A percentile compares a stretch with the other conserved stretches of the same genome.
Conservation (phyloP, 2,329 filamentous ascomycete species). For the Exophiala oligosperma region DNA sequence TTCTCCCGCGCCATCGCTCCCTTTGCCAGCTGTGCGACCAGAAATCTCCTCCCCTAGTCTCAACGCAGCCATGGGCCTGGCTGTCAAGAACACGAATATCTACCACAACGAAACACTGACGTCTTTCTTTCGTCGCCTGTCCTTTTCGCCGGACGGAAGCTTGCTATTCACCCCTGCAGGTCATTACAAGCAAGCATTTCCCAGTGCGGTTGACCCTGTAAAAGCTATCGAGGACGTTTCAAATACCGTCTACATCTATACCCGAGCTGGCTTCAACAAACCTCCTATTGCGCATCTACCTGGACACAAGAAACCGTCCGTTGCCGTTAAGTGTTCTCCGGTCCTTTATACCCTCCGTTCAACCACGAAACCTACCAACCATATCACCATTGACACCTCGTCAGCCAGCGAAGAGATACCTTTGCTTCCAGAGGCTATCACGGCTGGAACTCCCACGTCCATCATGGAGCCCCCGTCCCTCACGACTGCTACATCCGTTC, state of each 20-base stretch:
- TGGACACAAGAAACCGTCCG: constrained; percentile 96
- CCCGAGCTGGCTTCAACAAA: constrained; percentile 92
- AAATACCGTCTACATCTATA: constrained; percentile 99
- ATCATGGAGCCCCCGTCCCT: constrained; percentile 81
- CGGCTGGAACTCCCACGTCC: constrained; percentile 58
- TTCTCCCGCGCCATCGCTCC: constrained; percentile 87
- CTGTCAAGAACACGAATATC: constrained; percentile 80
- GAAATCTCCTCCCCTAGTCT: constrained; percentile 78
- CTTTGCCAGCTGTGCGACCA: constrained; percentile 91
- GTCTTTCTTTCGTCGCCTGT: constrained; percentile 91
- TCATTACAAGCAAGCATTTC: constrained; percentile 82
- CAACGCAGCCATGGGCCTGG: constrained; percentile 56
- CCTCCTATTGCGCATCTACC: constrained; percentile 92
- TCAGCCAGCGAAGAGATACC: constrained; percentile 79
- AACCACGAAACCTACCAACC: constrained; percentile 67
- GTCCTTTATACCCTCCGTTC: constrained; percentile 80
- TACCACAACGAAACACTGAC: constrained; percentile 97
- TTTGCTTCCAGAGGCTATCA: constrained; percentile 77
- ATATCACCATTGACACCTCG: constrained; percentile 93
- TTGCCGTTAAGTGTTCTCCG: constrained; percentile 92
- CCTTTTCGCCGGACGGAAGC: constrained; percentile 94
- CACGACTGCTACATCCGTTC: constrained; percentile 48
- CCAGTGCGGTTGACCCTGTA: constrained; percentile 62
- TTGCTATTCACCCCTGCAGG: constrained; percentile 91
- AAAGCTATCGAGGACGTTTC: constrained; percentile 82